Base-by-base conservation (phyloP, 192 early-diverging fungal genomes). In the Backusella liffmaniae region DNA sequence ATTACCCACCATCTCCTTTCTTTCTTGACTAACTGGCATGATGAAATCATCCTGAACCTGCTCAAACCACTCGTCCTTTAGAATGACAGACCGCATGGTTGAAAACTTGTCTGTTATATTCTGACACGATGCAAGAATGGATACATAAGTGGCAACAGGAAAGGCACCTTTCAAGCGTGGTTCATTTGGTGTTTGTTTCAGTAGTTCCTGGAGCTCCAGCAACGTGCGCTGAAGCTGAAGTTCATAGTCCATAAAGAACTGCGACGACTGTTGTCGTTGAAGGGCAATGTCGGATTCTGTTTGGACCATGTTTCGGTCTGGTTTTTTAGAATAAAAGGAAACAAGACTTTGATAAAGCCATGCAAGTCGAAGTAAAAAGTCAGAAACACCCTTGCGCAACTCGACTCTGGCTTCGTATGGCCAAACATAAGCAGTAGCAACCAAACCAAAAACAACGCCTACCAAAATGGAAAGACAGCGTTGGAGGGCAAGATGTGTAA, bases 111-210 rank as follows among this genome's bases (percentile, higher is more conserved):
- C 93, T 41, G 94, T 78, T 72, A 96, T 88, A 35, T 91, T 91
- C 80, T 93, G 90, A 76, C 92, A 91, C 9, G 90, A 90, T 5
- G 77, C 83, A 7, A 93, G 81, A 69, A 96, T 92, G 6, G 82
- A 81, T 39, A 83, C 80, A 72, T 96, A 96, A 0, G 87, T 87
- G 4, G 42, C 78, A 0, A 83, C 79, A 3, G 94, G 94, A 69
- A 93, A 96, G n/a, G 86, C 86, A 46, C 94, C 94, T 82, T 93
- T 94, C 29, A 96, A 80, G 72, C 94, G 88, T 5, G 94, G 94
- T 82, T 96, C 94, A 68, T 94, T 92, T 6, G 88, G 89, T 26
- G 94, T 94, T 49, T 93, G 86, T 4, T 59, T 76, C 21, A 96
- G 73, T 15, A 96, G 81, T 12, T 82, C 82, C 1, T 88, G 88